Percentiles rank a stretch among this genome's conserved stretches.
Evolutionary conservation across 306 rosid genomes (phyloP).

Genomic region (Phaseolus lunatus): DNA sequence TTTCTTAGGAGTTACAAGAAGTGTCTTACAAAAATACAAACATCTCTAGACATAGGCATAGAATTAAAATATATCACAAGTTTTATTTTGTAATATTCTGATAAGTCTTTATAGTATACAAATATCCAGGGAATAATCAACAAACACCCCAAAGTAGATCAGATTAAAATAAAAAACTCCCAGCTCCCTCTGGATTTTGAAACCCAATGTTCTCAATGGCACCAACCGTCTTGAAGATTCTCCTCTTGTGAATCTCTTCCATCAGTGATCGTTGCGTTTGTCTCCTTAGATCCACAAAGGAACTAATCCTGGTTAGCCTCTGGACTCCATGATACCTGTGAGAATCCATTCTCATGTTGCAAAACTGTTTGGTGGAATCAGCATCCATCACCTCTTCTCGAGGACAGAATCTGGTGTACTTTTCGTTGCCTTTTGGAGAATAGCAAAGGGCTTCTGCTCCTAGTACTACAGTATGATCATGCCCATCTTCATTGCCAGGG

Average conservation of each 20-base stretch:
- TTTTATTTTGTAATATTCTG: not conserved
- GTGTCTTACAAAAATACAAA: constrained; percentile 25
- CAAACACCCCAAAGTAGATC: constrained; percentile 4
- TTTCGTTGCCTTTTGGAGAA: constrained; percentile 48
- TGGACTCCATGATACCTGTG: constrained; percentile 28
- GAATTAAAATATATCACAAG: constrained; percentile 29
- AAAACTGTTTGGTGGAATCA: constrained; percentile 38
- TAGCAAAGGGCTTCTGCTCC: constrained; percentile 43
- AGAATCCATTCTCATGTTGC: constrained; percentile 44
- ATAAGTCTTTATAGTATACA: not conserved
- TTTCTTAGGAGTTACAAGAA: not conserved
- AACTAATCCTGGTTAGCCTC: constrained; percentile 50
- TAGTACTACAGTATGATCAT: constrained; percentile 17
- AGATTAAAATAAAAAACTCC: not conserved
- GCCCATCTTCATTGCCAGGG: constrained; percentile 59
- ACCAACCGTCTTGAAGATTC: constrained; percentile 71
- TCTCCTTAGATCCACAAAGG: constrained; percentile 67
- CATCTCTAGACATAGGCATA: constrained; percentile 2
- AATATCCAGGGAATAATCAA: constrained; percentile 2
- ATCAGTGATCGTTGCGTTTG: constrained; percentile 69
- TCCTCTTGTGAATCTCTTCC: constrained; percentile 72
- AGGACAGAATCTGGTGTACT: constrained; percentile 77
- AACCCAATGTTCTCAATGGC: constrained; percentile 79
- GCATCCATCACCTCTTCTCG: constrained; percentile 35
- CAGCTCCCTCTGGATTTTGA: constrained; percentile 53